Evolutionary conservation across 1,284 basidiomycete species (phyloP).

Genomic region (Leccinum pachyderme): DNA sequence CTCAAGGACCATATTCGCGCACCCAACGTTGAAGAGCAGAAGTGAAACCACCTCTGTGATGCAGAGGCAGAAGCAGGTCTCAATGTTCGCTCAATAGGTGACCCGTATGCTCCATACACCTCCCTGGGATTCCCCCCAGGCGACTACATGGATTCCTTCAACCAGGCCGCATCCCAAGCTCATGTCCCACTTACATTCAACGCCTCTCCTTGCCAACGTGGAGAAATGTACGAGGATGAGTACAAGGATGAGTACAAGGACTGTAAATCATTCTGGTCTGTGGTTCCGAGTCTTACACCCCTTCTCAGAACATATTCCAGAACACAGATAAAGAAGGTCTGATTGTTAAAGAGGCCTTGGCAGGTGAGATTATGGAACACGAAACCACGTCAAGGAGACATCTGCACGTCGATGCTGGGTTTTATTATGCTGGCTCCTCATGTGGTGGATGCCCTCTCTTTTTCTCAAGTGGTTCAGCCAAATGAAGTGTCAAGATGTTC

Average conservation of each 20-base stretch:
- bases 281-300: constrained; percentile 89
- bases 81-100: constrained; percentile 58
- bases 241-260: not conserved
- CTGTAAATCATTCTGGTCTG: constrained; percentile 45
- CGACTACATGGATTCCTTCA: constrained; percentile 50
- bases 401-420: constrained; percentile 86
- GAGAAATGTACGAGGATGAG: not conserved
- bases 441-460: constrained; percentile 85
- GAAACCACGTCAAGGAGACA: constrained; percentile 81
- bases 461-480: constrained; percentile 72
- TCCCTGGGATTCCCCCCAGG: constrained; percentile 39
- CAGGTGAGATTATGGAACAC: constrained; percentile 76
- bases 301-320: constrained; percentile 93
- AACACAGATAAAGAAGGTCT: constrained; percentile 70
- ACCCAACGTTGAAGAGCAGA: constrained; percentile 79
- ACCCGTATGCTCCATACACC: constrained; percentile 72
- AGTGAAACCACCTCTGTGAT: constrained; percentile 70
- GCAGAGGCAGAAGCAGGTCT: constrained; percentile 76
- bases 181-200: constrained; percentile 68
- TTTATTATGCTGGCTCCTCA: constrained; percentile 85
- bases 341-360: constrained; percentile 75
- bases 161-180: constrained; percentile 47
- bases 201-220: not conserved
- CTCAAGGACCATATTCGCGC: constrained; percentile 88
- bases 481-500: constrained; percentile 93